A percentile compares a stretch with the other conserved stretches of the same genome.
Evolutionary conservation across 169 alveolate species (phyloP).

Genomic region (Eimeria brunetti): DNA sequence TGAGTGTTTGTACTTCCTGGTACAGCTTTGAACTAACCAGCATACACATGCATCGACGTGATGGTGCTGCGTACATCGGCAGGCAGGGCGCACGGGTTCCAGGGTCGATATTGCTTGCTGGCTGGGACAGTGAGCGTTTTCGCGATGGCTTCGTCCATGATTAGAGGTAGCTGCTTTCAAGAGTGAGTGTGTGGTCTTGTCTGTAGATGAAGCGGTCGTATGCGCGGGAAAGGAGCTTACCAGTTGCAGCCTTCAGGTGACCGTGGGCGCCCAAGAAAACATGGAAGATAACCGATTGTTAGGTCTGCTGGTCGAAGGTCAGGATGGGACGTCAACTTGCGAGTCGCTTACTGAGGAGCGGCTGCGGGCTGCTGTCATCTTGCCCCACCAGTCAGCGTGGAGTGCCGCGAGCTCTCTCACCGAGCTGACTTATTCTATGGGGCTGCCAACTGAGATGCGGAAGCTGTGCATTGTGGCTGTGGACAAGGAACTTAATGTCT

Average conservation of each 20-base stretch:
- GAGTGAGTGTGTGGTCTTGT: background rate
- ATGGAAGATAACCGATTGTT: background rate
- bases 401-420: background rate
- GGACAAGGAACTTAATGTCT: background rate
- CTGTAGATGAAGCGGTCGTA: conserved; percentile 50
- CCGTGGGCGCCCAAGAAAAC: background rate
- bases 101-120: background rate
- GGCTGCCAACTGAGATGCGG: conserved; percentile 18
- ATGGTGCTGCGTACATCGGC: background rate
- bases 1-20: background rate
- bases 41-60: no score
- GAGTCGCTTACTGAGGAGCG: background rate
- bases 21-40: background rate
- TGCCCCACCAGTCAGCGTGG: conserved; percentile 61
- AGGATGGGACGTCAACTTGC: conserved; percentile 28
- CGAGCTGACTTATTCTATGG: conserved; percentile 6
- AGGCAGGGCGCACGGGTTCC: background rate
- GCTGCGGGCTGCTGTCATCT: background rate
- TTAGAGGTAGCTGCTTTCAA: background rate
- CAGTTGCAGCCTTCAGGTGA: conserved; percentile 29
- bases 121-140: background rate
- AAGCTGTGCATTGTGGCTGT: conserved; percentile 45
- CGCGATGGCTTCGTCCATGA: background rate
- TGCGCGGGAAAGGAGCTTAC: conserved; percentile 5
- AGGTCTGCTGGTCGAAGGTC: conserved; percentile 18